These are phyloP conservation scores for Auriscalpium orientale DNA, from an alignment of 768 basidiomycete genomes.

Conservation along the genomic window DNA sequence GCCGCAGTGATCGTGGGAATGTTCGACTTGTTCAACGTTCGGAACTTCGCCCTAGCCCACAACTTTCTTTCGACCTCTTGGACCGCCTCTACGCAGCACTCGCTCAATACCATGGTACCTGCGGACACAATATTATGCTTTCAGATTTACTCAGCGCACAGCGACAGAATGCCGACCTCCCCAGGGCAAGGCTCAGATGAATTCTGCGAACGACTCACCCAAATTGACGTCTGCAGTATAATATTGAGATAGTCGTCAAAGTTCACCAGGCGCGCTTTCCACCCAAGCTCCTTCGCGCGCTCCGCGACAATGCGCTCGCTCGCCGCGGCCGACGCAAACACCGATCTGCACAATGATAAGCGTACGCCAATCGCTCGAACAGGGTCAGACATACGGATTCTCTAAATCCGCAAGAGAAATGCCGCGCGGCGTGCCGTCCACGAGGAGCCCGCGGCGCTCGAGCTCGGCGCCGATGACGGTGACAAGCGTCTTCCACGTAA, in stretches of 20 bases:
- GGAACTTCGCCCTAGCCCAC: too few species aligned
- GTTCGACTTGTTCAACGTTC: too few species aligned
- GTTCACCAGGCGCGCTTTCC: neutral
- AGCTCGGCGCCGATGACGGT: neutral
- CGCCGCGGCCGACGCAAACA: neutral
- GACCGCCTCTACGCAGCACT: too few species aligned
- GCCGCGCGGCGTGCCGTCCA: neutral
- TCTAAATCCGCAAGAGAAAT: neutral
- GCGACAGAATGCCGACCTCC: too few species aligned
- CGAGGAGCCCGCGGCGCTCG: neutral
- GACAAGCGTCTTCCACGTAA: slow-evolving; percentile 1
- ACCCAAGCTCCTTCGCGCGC: neutral
- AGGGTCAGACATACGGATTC: neutral
- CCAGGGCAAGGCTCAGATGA: too few species aligned
- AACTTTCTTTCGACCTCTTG: too few species aligned
- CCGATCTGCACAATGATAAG: neutral
- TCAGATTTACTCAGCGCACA: too few species aligned
- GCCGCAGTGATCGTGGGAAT: too few species aligned
- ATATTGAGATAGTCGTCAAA: neutral
- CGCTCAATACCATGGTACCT: too few species aligned
- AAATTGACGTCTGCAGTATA: too few species aligned
- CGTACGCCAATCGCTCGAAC: neutral
- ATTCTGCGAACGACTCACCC: too few species aligned
- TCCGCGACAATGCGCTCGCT: slow-evolving; percentile 1
- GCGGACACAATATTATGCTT: too few species aligned